These are phyloP conservation scores for Phyllostachys edulis DNA, from an alignment of 176 grass and related monocot species.

Conservation along the genomic window DNA sequence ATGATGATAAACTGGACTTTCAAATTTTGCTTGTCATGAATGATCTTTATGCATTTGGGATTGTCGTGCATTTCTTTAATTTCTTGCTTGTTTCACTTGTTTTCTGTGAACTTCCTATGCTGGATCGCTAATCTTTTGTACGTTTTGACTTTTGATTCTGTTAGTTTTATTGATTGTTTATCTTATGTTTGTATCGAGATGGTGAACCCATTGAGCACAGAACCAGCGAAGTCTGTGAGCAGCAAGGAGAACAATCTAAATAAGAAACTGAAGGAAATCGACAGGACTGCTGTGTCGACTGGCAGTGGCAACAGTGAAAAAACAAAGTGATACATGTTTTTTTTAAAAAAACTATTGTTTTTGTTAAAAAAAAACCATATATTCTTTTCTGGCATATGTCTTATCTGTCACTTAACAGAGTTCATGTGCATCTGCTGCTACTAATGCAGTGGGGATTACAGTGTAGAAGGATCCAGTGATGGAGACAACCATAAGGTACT, in stretches of 20 bases:
- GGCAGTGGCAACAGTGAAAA: conserved; percentile 58
- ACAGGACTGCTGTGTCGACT: conserved; percentile 45
- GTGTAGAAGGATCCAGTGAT: conserved; percentile 69
- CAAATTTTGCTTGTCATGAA: neutral
- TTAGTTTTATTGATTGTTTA: conserved; percentile 24
- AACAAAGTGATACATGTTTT: conserved; percentile 37
- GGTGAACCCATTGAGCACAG: conserved; percentile 63
- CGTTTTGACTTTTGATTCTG: neutral
- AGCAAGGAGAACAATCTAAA: conserved; percentile 52
- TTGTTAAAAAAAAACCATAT: neutral
- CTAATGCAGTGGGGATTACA: conserved; percentile 48
- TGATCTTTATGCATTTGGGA: neutral
- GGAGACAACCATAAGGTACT: conserved; percentile 50
- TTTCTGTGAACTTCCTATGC: neutral
- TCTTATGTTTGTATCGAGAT: conserved; percentile 35
- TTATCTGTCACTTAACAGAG: conserved; percentile 15
- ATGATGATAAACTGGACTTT: neutral
- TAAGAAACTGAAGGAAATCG: conserved; percentile 59
- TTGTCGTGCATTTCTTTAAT: conserved; percentile 1
- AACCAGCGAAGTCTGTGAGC: conserved; percentile 59
- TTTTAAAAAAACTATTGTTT: neutral
- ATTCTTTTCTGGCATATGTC: neutral
- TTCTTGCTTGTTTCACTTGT: conserved; percentile 1
- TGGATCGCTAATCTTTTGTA: neutral
- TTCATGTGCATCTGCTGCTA: conserved; percentile 2